Conservation (phyloP, 306 rosid genomes). For the Lotus japonicus region DNA sequence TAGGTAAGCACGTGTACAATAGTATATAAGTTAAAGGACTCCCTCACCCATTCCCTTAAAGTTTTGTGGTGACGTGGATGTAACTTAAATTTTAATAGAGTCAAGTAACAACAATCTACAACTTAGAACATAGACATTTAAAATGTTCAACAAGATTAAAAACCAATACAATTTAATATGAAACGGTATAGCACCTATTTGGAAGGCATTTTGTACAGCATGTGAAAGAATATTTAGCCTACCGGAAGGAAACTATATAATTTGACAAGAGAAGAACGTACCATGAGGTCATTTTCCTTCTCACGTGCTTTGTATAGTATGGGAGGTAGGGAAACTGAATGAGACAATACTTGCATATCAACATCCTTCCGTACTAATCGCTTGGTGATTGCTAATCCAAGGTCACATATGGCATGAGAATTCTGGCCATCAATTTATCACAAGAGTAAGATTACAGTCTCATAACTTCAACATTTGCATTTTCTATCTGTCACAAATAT, state of each 20-base stretch:
- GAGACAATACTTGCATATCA: constrained; percentile 48
- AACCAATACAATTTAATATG: neutral
- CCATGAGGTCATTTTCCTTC: constrained; percentile 57
- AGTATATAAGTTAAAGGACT: no score
- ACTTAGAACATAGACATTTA: neutral
- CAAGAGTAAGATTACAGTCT: constrained; percentile 25
- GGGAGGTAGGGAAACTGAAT: constrained; percentile 55
- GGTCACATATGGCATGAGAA: constrained; percentile 90
- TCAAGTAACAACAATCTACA: neutral
- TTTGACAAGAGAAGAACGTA: constrained; percentile 27
- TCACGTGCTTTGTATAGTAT: constrained; percentile 63
- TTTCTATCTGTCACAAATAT: neutral
- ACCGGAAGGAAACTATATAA: constrained; percentile 11
- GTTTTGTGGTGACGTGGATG: no score
- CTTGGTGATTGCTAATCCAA: constrained; percentile 78
- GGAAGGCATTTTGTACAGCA: neutral
- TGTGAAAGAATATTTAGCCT: constrained; percentile 10
- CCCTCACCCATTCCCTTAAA: no score
- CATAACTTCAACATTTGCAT: constrained; percentile 1
- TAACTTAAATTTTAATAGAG: no score
- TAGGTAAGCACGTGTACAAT: no score
- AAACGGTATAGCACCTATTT: constrained; percentile 10
- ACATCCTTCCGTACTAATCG: constrained; percentile 49
- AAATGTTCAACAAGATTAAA: constrained; percentile 10
- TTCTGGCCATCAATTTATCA: constrained; percentile 56